These are phyloP conservation scores for Ochromonas danica DNA, from an alignment of 108 stramenopile species.

Conservation along the genomic window DNA sequence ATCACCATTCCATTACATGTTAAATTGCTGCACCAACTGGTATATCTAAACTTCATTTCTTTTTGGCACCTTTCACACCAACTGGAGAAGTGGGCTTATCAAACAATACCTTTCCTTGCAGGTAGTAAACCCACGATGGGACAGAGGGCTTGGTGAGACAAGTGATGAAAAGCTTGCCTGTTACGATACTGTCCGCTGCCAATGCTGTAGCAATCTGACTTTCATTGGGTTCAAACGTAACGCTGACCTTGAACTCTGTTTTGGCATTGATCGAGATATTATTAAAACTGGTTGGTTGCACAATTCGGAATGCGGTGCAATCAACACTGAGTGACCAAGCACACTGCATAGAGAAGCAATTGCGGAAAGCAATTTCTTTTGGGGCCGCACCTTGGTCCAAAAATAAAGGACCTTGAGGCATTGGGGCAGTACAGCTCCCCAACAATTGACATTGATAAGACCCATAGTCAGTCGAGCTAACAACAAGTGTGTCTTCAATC, in stretches of 20 bases:
- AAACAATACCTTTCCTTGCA: slow-evolving; percentile 40
- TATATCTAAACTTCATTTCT: too few species aligned
- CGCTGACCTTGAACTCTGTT: slow-evolving; percentile 1
- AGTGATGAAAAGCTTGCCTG: slow-evolving; percentile 54
- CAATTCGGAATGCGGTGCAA: slow-evolving; percentile 45
- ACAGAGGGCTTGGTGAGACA: slow-evolving; percentile 43
- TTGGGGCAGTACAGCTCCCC: slow-evolving; percentile 53
- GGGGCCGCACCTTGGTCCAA: slow-evolving; percentile 28
- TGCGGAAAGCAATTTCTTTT: slow-evolving; percentile 53
- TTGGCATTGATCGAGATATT: slow-evolving; percentile 37
- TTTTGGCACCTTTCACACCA: not conserved
- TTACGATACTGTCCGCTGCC: slow-evolving; percentile 7
- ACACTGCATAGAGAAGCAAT: slow-evolving; percentile 51
- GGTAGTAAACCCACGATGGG: slow-evolving; percentile 57
- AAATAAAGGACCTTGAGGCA: slow-evolving; percentile 57
- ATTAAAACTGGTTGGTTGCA: slow-evolving; percentile 33
- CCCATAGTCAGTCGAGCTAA: slow-evolving; percentile 44
- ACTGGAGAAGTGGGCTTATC: not conserved
- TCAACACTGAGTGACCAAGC: slow-evolving; percentile 55
- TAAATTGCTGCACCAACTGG: too few species aligned
- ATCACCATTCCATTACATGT: too few species aligned
- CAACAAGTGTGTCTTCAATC: slow-evolving; percentile 45
- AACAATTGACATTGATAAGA: slow-evolving; percentile 52
- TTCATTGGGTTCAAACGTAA: slow-evolving; percentile 26
- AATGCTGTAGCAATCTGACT: not conserved